These are phyloP conservation scores for Danielia reshetovae DNA, from an alignment of 805 yeast species.

Conservation along the genomic window DNA sequence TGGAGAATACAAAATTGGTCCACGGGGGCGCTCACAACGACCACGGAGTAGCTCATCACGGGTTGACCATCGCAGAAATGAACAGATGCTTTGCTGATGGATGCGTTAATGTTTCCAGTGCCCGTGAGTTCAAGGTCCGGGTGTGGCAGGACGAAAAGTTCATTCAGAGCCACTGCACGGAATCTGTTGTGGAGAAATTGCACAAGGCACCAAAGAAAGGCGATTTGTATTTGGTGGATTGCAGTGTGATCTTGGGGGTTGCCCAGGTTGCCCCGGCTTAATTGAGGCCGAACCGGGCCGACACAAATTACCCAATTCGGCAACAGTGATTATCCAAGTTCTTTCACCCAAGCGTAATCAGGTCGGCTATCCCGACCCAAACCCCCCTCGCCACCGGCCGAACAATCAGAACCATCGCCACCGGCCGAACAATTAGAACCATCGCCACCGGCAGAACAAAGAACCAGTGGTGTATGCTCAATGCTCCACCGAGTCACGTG, in stretches of 20 bases:
- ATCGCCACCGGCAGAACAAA: too few species aligned
- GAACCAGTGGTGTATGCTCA: too few species aligned
- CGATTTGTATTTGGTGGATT: conserved; percentile 13
- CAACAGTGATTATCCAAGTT: too few species aligned
- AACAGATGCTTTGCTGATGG: conserved; percentile 1
- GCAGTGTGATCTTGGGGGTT: conserved; percentile 24
- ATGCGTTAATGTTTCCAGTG: conserved; percentile 18
- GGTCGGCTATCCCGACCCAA: too few species aligned
- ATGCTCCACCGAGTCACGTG: too few species aligned
- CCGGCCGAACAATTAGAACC: neutral
- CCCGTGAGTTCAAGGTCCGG: conserved; percentile 15
- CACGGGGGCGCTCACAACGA: neutral
- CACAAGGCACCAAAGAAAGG: conserved; percentile 6
- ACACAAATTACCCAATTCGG: too few species aligned
- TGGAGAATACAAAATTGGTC: conserved; percentile 1
- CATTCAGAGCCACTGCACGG: conserved; percentile 21
- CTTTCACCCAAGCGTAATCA: too few species aligned
- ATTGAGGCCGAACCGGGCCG: too few species aligned
- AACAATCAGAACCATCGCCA: neutral
- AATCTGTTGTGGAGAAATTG: conserved; percentile 10
- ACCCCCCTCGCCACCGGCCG: too few species aligned
- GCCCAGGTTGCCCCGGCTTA: too few species aligned
- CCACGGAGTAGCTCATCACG: conserved; percentile 6
- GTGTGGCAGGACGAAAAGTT: conserved; percentile 25
- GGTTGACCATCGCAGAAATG: conserved; percentile 4